Base-by-base conservation (phyloP, 257 asterid species). In the Linderniella brevidens region DNA sequence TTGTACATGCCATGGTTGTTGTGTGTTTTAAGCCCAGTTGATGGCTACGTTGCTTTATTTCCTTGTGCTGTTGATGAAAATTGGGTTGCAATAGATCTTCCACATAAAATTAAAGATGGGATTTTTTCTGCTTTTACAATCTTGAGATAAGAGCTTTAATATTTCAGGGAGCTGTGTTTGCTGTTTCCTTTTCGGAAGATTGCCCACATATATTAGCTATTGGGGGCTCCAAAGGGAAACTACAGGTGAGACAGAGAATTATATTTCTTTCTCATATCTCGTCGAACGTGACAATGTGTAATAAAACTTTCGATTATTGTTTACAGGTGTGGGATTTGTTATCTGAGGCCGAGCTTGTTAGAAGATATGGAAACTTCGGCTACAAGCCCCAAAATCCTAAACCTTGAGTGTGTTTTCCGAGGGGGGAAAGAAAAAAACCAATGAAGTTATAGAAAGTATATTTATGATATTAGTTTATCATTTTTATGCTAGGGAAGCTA, bases 161-260 rank as follows among this genome's bases (percentile, higher is more conserved):
- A 25, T 25, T 25, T 53, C 71, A 87, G 97, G 97, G 97, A 42
- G 95, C 92, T 43, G 71, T 83, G 41, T 83, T 87, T 63, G 69
- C 92, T 42, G 11, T 87, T 51, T 68, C 88, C 45, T 87, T 80
- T 69, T 80, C 95, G 3, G 86, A 66, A 17, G 93, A 87, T 60
- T 54, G 70, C 57, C 92, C 92, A 50, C 73, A 69, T 56, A 52
- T 68, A 14, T 73, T 83, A 40, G 97, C 93, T 19, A 55, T 82
- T 4, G 95, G 95, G 64, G 97, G 97, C 47, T 73, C 97, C 37
- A 79, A 73, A 15, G 95, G 95, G 49, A 83, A 75, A 56, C 59
- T 83, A 64, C 64, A 80, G 78, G 97, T 82, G 47, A 37, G 69
- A 61, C 41, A 13, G 48, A 38, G 11, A 29, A 17, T 10, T 32